Evolutionary conservation across 495 filamentous ascomycete genomes (phyloP).

Genomic region (Lasiosphaeris hirsuta): DNA sequence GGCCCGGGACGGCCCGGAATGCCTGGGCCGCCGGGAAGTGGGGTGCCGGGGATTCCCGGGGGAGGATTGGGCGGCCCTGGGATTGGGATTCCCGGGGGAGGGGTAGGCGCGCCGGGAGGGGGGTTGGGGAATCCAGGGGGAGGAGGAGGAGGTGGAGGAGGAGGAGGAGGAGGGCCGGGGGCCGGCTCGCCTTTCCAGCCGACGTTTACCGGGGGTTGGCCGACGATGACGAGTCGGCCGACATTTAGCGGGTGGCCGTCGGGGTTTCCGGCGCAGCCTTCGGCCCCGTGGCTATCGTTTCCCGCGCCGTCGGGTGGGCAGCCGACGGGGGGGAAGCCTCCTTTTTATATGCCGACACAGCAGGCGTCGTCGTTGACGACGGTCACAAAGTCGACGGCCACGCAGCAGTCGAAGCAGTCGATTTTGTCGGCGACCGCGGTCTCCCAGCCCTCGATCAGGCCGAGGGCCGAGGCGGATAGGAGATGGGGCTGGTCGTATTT

Average conservation of each 20-base stretch:
- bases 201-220: background rate
- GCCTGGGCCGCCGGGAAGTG: background rate
- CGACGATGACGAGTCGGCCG: background rate
- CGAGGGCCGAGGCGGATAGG: background rate
- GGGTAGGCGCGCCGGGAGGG: background rate
- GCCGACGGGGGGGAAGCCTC: background rate
- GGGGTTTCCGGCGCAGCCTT: too few relatives aligned
- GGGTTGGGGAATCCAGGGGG: background rate
- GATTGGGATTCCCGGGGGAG: background rate
- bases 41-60: background rate
- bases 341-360: background rate
- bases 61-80: too few relatives aligned
- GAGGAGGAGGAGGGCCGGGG: background rate
- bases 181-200: background rate
- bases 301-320: background rate
- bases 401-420: background rate
- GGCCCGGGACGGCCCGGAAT: background rate
- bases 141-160: background rate
- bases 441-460: background rate
- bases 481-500: conserved; percentile 32
- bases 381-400: background rate
- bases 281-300: too few relatives aligned
- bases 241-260: too few relatives aligned
- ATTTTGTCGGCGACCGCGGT: background rate
- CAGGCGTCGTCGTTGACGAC: background rate